phyloP scores from a whole-genome alignment of 371 early-diverging fungal species.

The Mucor sp. region DNA sequence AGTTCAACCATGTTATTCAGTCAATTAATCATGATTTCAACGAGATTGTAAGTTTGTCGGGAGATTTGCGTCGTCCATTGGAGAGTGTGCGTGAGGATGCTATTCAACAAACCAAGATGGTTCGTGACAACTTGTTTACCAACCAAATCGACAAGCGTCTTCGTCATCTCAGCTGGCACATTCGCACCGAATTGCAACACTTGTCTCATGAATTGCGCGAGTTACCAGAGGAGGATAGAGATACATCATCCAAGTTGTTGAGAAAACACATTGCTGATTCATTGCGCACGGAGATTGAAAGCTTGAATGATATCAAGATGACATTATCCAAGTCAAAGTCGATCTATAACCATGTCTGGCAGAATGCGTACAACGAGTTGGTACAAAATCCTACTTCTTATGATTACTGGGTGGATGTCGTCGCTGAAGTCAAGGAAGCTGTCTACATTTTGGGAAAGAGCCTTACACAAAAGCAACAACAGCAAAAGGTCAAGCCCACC shows the following conservation, averaged over 20 bases:
- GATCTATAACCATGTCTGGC: constrained; percentile 2
- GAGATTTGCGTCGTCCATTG: constrained; percentile 12
- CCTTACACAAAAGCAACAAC: neutral
- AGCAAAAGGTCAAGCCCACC: neutral
- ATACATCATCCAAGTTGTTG: neutral
- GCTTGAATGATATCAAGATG: constrained; percentile 4
- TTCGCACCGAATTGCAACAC: constrained; percentile 3
- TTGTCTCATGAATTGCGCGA: neutral
- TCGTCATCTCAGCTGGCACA: constrained; percentile 6
- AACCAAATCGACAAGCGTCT: neutral
- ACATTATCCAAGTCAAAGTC: neutral
- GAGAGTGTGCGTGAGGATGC: constrained; percentile 20
- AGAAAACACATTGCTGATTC: constrained; percentile 10
- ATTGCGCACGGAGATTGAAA: constrained; percentile 1
- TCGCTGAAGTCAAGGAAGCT: constrained; percentile 15
- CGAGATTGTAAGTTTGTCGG: constrained; percentile 8
- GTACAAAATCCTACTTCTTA: constrained; percentile 10
- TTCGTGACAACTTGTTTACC: constrained; percentile 7
- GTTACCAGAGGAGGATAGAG: neutral
- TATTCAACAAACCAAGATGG: neutral
- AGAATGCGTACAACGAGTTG: constrained; percentile 14
- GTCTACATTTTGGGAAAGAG: neutral
- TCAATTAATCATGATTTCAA: constrained; percentile 13
- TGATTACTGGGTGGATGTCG: constrained; percentile 18
- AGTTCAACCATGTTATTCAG: constrained; percentile 1